Evolutionary conservation across 441 rosid species (phyloP).

Genomic region (Populus trichocarpa): DNA sequence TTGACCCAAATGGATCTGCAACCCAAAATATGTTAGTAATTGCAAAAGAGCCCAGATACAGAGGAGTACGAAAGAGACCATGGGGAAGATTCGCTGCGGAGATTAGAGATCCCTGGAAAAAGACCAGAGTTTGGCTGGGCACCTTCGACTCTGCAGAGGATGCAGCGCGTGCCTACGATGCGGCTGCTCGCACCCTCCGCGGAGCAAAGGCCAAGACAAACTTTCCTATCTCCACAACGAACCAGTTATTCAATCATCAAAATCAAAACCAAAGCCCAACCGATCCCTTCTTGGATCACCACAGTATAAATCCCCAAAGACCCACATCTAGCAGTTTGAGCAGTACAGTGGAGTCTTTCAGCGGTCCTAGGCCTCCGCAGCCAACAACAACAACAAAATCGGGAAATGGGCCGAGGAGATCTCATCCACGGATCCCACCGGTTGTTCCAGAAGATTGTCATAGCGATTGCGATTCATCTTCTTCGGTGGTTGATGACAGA

Average conservation of each 20-base stretch:
- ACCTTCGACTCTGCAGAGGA: conserved; percentile 82
- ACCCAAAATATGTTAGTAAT: conserved; percentile 1
- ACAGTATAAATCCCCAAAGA: conserved; percentile 45
- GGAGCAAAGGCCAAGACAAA: conserved; percentile 89
- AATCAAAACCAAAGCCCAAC: conserved; percentile 10
- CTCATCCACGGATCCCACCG: conserved; percentile 53
- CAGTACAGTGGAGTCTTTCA: conserved; percentile 93
- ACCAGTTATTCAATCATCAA: conserved; percentile 2
- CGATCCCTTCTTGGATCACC: conserved; percentile 45
- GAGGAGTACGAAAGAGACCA: conserved; percentile 83
- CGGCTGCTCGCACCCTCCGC: conserved; percentile 67
- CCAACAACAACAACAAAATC: conserved; percentile 22
- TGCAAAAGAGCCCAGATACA: conserved; percentile 48
- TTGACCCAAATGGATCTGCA: conserved; percentile 36
- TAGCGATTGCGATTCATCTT: conserved; percentile 92
- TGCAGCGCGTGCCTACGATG: conserved; percentile 81
- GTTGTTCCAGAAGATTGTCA: conserved; percentile 71
- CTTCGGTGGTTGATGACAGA: conserved; percentile 73
- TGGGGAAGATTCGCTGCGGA: conserved; percentile 87
- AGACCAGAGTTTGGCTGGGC: conserved; percentile 84
- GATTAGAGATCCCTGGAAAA: conserved; percentile 87
- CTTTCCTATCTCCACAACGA: conserved; percentile 37
- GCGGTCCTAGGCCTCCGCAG: conserved; percentile 56
- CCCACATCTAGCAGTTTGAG: conserved; percentile 90
- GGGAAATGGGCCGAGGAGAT: conserved; percentile 29